Base-by-base conservation (phyloP, 2,329 filamentous ascomycete species). In the Fusarium acutatum region DNA sequence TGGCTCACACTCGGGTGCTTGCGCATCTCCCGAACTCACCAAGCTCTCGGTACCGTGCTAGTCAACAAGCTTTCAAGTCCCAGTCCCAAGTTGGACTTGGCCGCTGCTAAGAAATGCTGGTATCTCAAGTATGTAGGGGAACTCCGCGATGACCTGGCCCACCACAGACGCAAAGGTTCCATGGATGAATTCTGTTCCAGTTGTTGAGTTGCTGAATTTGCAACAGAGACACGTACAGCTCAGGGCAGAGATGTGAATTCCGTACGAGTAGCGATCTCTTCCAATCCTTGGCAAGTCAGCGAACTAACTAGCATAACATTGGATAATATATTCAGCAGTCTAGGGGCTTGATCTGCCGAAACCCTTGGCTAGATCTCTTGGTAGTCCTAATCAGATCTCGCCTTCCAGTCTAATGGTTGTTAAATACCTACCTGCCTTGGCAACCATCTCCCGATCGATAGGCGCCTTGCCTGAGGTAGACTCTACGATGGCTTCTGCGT, bases 1-100 rank as follows among this genome's bases (percentile, higher is more conserved):
- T 67, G 57, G 60, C 43, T 58, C 47, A n/a, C 41, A 38, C 53
- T 60, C 38, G 37, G 65, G 46, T 66, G 69, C 69, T 75, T 74
- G 69, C 69, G 38, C 72, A 75, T 73, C 72, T 71, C 72, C 72
- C 72, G 59, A 67, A 49, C 40, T 50, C 50, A 72, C 60, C 70
- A 59, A 66, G 56, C 52, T 47, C 56, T 71, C 59, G 72, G 68
- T 65, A 65, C 41, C 41, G 41, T 28, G 24, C 30, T 35, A 59
- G 32, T 61, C 47, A 47, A 50, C 60, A 44, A 60, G 59, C 35
- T 44, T 44, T 50, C 41, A 35, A 60, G 64, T 63, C 46, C 66
- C 60, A 71, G 57, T 70, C 64, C 61, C 65, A 38, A 47, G 59
- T 56, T 54, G 35, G 50, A 41, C 57, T 68, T 62, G 40, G 67